phyloP scores from a whole-genome alignment of 2,329 filamentous ascomycete genomes.

The Bimuria novae-zelandiae region DNA sequence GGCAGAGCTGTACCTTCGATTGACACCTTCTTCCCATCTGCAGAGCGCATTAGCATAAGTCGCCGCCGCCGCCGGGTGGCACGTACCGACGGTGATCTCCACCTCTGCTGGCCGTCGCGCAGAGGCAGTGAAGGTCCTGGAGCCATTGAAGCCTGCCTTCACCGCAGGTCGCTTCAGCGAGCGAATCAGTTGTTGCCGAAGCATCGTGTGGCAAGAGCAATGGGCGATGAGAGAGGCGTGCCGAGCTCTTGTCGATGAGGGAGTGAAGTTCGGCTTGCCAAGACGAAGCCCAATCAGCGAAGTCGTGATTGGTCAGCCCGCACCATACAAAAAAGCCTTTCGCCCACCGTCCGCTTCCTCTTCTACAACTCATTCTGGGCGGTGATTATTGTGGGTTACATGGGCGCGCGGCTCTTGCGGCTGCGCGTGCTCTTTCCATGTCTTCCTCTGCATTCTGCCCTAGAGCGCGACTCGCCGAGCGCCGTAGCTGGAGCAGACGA shows the following conservation, averaged over 20 bases:
- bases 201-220: constrained; percentile 52
- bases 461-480: constrained; percentile 60
- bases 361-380: constrained; percentile 63
- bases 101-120: constrained; percentile 83
- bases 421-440: constrained; percentile 44
- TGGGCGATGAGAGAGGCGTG: constrained; percentile 33
- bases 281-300: constrained; percentile 11
- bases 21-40: constrained; percentile 97
- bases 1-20: constrained; percentile 75
- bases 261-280: constrained; percentile 19
- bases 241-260: constrained; percentile 32
- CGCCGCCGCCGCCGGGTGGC: constrained; percentile 29
- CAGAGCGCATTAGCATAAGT: constrained; percentile 42
- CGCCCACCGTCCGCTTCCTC: constrained; percentile 30
- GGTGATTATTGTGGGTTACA: constrained; percentile 69
- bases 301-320: constrained; percentile 39
- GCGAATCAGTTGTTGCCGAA: constrained; percentile 68
- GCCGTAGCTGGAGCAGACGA: constrained; percentile 70
- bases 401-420: constrained; percentile 41
- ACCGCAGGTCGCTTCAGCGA: constrained; percentile 62
- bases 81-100: constrained; percentile 90
- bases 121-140: constrained; percentile 82
- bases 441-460: constrained; percentile 67
- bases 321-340: constrained; percentile 34
- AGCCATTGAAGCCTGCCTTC: constrained; percentile 60